phyloP scores from a whole-genome alignment of 805 yeast species.

The Lachancea quebecensis region DNA sequence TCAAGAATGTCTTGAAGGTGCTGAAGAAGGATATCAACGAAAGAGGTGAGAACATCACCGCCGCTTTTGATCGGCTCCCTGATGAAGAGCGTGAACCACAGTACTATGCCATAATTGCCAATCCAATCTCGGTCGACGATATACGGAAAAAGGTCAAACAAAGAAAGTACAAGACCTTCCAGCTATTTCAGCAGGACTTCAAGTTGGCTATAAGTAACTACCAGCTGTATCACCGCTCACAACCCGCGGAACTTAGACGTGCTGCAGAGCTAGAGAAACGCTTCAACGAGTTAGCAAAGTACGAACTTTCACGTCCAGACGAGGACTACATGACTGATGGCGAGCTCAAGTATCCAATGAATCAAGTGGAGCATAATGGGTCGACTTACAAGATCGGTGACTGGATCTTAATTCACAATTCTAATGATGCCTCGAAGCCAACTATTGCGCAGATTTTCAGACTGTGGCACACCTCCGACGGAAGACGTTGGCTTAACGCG shows the following conservation, averaged over 20 bases:
- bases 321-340: conserved; percentile 56
- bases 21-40: conserved; percentile 65
- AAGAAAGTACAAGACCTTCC: conserved; percentile 71
- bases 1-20: conserved; percentile 76
- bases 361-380: conserved; percentile 64
- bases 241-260: conserved; percentile 52
- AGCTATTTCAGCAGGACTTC: conserved; percentile 70
- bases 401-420: conserved; percentile 85
- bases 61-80: conserved; percentile 78
- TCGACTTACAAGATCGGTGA: conserved; percentile 80
- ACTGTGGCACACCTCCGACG: conserved; percentile 79
- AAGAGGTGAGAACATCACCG: conserved; percentile 42
- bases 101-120: conserved; percentile 43
- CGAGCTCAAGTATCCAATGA: conserved; percentile 72
- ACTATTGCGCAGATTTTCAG: conserved; percentile 91
- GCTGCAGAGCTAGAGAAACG: conserved; percentile 57
- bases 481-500: conserved; percentile 80
- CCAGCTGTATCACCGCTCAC: conserved; percentile 53
- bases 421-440: conserved; percentile 83
- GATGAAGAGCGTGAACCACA: conserved; percentile 45
- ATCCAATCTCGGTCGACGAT: conserved; percentile 64
- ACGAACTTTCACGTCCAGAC: conserved; percentile 78
- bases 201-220: conserved; percentile 68
- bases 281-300: conserved; percentile 50
- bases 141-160: conserved; percentile 80